Conservation (phyloP, 192 early-diverging fungal species). For the Fimicolochytrium jonesii region DNA sequence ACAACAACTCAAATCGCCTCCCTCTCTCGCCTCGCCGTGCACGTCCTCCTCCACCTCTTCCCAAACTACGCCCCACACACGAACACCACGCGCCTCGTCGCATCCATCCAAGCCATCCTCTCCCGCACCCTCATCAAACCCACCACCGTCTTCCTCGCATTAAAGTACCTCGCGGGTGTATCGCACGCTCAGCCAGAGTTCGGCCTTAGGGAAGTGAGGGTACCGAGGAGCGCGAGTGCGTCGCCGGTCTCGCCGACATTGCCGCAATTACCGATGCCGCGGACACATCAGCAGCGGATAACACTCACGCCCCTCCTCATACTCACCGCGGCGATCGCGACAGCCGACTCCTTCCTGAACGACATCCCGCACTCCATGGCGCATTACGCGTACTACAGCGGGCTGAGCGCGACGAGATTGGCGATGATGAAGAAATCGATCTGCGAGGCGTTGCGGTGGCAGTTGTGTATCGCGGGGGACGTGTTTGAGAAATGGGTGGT, state of each 20-base stretch:
- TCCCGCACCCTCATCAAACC: not conserved
- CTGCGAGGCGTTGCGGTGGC: not conserved
- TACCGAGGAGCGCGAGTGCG: too few species aligned
- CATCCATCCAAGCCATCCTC: not conserved
- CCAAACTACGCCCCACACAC: not conserved
- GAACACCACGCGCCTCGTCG: not conserved
- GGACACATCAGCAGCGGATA: not conserved
- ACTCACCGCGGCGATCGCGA: slow-evolving; percentile 1
- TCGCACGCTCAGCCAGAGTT: slow-evolving; percentile 1
- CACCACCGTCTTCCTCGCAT: slow-evolving; percentile 3
- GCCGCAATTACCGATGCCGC: too few species aligned
- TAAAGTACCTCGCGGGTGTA: slow-evolving; percentile 15
- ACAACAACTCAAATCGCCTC: too few species aligned
- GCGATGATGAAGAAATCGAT: not conserved
- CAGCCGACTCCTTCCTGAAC: slow-evolving; percentile 9
- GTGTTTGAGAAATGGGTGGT: slow-evolving; percentile 1
- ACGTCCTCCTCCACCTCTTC: not conserved
- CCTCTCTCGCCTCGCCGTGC: not conserved
- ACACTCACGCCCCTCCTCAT: slow-evolving; percentile 1
- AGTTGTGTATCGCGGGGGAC: not conserved
- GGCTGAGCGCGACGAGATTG: not conserved
- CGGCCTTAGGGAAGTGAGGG: too few species aligned
- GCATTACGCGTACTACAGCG: slow-evolving; percentile 3
- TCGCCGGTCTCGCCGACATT: too few species aligned
- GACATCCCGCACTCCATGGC: not conserved